These are phyloP conservation scores for Mortierella sp. DNA, from an alignment of 371 early-diverging fungal genomes.

Conservation along the genomic window DNA sequence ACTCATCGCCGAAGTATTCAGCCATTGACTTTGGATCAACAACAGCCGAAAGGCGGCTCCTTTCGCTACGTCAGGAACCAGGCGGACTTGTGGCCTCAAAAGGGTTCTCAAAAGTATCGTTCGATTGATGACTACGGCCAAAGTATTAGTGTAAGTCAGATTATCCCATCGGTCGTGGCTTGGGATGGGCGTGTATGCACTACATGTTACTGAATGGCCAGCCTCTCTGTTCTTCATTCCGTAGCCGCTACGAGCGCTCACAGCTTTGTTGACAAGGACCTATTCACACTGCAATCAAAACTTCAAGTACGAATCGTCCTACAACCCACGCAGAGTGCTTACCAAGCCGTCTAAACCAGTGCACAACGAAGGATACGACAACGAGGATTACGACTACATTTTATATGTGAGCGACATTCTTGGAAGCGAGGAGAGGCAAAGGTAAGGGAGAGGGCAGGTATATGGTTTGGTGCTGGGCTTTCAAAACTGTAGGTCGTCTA, in stretches of 20 bases:
- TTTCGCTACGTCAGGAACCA: conserved; percentile 53
- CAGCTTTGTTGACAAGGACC: conserved; percentile 72
- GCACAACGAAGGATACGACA: conserved; percentile 92
- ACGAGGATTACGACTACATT: conserved; percentile 94
- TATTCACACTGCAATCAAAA: conserved; percentile 78
- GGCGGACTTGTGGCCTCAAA: conserved; percentile 52
- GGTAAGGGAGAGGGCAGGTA: conserved; percentile 60
- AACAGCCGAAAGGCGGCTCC: conserved; percentile 49
- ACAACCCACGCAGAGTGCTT: conserved; percentile 88
- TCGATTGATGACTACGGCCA: conserved; percentile 50
- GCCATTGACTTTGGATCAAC: conserved; percentile 47
- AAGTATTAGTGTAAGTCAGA: conserved; percentile 43
- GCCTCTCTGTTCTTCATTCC: neutral
- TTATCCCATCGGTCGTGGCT: neutral
- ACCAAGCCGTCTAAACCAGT: conserved; percentile 92
- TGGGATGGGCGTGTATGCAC: neutral
- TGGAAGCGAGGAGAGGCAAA: conserved; percentile 83
- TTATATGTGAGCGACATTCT: conserved; percentile 94
- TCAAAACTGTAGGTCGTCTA: no score
- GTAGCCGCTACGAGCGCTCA: conserved; percentile 64
- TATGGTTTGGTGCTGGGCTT: no score
- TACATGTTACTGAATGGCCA: neutral
- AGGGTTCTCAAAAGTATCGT: conserved; percentile 55
- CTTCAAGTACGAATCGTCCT: conserved; percentile 74
- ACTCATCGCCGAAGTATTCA: conserved; percentile 53